These are phyloP conservation scores for Tricholoma terreum DNA, from an alignment of 768 basidiomycete genomes.

Conservation along the genomic window DNA sequence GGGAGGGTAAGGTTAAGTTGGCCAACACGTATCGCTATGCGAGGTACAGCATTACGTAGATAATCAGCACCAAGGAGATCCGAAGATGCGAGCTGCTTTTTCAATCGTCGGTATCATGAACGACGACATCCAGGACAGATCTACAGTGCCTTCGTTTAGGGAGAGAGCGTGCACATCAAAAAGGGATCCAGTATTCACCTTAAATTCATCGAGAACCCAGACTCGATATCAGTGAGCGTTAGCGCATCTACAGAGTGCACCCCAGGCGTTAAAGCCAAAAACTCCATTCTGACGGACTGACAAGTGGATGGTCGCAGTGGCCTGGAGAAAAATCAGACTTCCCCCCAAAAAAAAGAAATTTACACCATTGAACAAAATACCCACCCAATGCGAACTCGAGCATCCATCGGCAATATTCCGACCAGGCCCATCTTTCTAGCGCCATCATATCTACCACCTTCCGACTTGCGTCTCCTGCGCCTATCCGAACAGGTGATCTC, in stretches of 20 bases:
- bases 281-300: conserved; percentile 84
- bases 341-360: not conserved
- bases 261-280: conserved; percentile 76
- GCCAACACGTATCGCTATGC: too few species aligned
- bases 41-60: not conserved
- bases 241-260: conserved; percentile 74
- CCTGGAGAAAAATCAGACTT: conserved; percentile 34
- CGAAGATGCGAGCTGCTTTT: not conserved
- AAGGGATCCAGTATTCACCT: conserved; percentile 44
- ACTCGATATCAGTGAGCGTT: conserved; percentile 72
- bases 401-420: conserved; percentile 74
- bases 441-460: conserved; percentile 24
- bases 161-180: not conserved
- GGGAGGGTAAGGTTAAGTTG: too few species aligned
- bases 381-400: conserved; percentile 76
- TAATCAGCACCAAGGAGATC: too few species aligned
- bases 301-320: conserved; percentile 79
- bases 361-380: too few species aligned
- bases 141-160: conserved; percentile 32
- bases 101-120: not conserved
- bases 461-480: conserved; percentile 41
- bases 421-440: conserved; percentile 43
- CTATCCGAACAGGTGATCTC: conserved; percentile 69
- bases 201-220: conserved; percentile 68
- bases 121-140: conserved; percentile 72